Evolutionary conservation across 2,329 filamentous ascomycete species (phyloP), one percentile per base, ranked within the genome.

Genomic region (Xylaria sp.): DNA sequence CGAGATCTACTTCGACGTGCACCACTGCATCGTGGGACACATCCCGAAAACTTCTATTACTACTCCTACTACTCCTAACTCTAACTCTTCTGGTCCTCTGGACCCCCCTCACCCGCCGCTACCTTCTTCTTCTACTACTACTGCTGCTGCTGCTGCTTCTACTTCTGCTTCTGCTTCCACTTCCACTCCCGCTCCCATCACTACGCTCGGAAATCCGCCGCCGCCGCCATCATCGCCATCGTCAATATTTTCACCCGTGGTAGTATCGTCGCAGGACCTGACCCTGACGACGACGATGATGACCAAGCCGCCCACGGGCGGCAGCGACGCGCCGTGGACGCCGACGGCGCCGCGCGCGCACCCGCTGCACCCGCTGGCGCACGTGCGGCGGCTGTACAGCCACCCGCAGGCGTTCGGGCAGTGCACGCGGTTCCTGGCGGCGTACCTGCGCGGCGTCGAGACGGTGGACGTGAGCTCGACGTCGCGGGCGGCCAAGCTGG

Each of bases 341-440:
- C 79, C 80, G n/a, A 83, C 79, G 8, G 70, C 69, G 62, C 78
- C 78, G 21, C 72, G 72, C 58, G 71, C 76, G 38, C 73, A 73
- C 59, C 84, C 86, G 2, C 64, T 81, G 38, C 65, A 69, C 47
- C 74, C 76, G 59, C 72, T 92, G 57, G 72, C 75, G 50, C 79
- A 88, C 63, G 81, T 97, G 66, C 83, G 80, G 63, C 87, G 88
- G 66, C 74, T 99, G 39, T 96, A 96, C 76, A 94, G 91, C 20
- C 94, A 99, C 73, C 92, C 93, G 8, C 94, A 99, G 74, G 94
- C 92, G 22, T 96, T 94, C 79, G 92, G 92, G 21, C 94, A 99
- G 75, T 97, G 92, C 73, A 86, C 86, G 41, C 72, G 69, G 7
- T 96, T 96, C 72, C 81, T 97, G 21, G 78, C 80, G 7, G 76